Conservation (phyloP, 176 grass and related monocot species). For the Paspalum notatum region DNA sequence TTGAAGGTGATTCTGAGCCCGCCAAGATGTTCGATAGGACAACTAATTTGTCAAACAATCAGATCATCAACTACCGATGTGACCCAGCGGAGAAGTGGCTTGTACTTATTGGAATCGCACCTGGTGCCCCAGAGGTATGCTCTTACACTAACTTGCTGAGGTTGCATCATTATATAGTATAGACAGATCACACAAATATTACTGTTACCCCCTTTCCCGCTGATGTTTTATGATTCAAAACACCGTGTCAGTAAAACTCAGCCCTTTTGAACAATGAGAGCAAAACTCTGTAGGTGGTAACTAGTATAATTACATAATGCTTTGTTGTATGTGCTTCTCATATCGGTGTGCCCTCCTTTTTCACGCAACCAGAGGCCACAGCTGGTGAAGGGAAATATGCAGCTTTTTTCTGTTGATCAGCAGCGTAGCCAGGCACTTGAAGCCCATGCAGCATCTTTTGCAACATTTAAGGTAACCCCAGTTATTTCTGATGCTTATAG, state of each 20-base stretch:
- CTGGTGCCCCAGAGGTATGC: constrained; percentile 84
- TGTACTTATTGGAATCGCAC: constrained; percentile 92
- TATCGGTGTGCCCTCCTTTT: constrained; percentile 15
- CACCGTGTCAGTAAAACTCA: constrained; percentile 5
- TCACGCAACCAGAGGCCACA: constrained; percentile 71
- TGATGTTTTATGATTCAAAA: neutral
- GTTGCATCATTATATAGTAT: neutral
- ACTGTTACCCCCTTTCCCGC: neutral
- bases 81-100: constrained; percentile 91
- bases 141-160: neutral
- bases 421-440: constrained; percentile 98
- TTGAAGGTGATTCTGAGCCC: constrained; percentile 94
- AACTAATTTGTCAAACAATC: constrained; percentile 63
- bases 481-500: neutral
- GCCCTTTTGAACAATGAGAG: neutral
- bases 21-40: constrained; percentile 96
- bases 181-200: neutral
- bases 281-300: neutral
- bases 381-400: constrained; percentile 96
- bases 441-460: constrained; percentile 92
- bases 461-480: constrained; percentile 71
- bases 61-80: constrained; percentile 96
- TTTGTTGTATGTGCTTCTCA: neutral
- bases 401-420: constrained; percentile 95
- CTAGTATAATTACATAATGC: constrained; percentile 17